A percentile compares a stretch with the other conserved stretches of the same genome.
Conservation (phyloP, 768 basidiomycete species). For the Agrocybe pediades region DNA sequence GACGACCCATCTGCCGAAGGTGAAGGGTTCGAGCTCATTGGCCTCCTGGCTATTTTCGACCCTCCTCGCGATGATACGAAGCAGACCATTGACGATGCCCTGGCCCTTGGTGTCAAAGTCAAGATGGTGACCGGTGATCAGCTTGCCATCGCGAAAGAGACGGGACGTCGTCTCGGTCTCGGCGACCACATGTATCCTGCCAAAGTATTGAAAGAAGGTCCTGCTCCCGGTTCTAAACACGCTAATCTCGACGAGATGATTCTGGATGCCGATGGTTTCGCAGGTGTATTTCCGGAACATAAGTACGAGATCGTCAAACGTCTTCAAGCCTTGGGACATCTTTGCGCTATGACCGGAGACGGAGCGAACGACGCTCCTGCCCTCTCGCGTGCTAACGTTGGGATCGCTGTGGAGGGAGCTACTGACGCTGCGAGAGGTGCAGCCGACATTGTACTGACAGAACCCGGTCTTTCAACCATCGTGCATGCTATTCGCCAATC, state of each 20-base stretch:
- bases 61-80: constrained; percentile 98
- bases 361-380: constrained; percentile 99
- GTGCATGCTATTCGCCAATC: constrained; percentile 98
- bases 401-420: constrained; percentile 99
- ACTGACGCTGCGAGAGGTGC: constrained; percentile 99
- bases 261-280: constrained; percentile 98
- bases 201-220: constrained; percentile 98
- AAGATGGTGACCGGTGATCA: constrained; percentile 99
- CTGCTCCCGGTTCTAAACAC: constrained; percentile 83
- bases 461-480: constrained; percentile 98
- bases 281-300: constrained; percentile 99
- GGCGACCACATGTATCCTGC: constrained; percentile 99
- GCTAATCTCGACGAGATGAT: constrained; percentile 94
- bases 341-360: constrained; percentile 99
- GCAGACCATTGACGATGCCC: constrained; percentile 97
- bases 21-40: constrained; percentile 96
- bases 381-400: constrained; percentile 96
- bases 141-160: constrained; percentile 99
- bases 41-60: constrained; percentile 96
- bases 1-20: constrained; percentile 85
- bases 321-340: constrained; percentile 91
- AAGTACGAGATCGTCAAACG: constrained; percentile 99
- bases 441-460: constrained; percentile 96
- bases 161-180: constrained; percentile 95
- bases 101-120: constrained; percentile 94